phyloP scores from a whole-genome alignment of 306 rosid species.

The Gleditsia sinensis region DNA sequence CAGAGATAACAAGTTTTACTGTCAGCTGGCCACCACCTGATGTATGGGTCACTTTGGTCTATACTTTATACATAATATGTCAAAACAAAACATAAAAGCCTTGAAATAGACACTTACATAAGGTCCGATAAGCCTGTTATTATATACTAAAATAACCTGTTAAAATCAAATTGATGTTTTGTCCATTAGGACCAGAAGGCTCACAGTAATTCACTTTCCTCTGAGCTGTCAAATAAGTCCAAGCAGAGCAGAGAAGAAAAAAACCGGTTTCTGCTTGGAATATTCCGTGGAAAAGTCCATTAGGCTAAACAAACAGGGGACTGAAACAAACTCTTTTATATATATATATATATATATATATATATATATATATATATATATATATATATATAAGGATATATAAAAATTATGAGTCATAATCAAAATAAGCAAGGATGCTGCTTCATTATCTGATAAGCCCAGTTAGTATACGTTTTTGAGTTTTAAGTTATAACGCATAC shows the following conservation, averaged over 20 bases:
- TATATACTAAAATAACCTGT: not conserved
- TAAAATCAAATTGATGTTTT: not conserved
- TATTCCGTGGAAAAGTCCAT: not conserved
- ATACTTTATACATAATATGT: not conserved
- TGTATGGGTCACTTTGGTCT: not conserved
- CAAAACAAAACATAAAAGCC: not conserved
- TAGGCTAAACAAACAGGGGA: slow-evolving; percentile 6
- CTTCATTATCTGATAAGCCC: not conserved
- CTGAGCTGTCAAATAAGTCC: slow-evolving; percentile 2
- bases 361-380: too few species aligned
- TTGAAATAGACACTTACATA: not conserved
- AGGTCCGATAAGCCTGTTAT: not conserved
- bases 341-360: too few species aligned
- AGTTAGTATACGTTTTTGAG: not conserved
- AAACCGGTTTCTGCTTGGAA: not conserved
- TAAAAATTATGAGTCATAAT: not conserved
- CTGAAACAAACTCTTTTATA: not conserved
- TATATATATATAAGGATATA: too few species aligned
- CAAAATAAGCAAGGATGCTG: not conserved
- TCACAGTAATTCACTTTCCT: not conserved
- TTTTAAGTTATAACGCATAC: slow-evolving; percentile 5
- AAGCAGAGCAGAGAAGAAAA: slow-evolving; percentile 10
- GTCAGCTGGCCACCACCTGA: not conserved
- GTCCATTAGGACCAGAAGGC: not conserved
- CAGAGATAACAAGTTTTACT: not conserved